A percentile compares a stretch with the other conserved stretches of the same genome.
Evolutionary conservation across 257 asterid species (phyloP).

Genomic region (Nicotiana undulata): DNA sequence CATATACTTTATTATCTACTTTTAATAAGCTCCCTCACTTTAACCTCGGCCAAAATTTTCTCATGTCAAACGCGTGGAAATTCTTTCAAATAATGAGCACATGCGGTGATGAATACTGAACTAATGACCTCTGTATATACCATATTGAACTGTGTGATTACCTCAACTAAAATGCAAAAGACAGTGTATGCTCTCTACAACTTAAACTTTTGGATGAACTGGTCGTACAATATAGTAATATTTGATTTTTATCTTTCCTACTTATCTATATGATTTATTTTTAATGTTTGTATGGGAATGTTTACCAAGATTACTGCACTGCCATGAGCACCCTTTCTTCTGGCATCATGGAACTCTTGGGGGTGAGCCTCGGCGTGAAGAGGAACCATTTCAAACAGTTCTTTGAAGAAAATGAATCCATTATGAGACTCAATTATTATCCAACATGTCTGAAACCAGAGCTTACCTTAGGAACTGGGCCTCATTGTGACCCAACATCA

Average conservation of each 20-base stretch:
- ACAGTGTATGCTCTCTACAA: neutral
- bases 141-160: neutral
- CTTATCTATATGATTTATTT: neutral
- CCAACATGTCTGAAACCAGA: constrained; percentile 13
- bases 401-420: constrained; percentile 7
- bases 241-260: neutral
- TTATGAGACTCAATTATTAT: constrained; percentile 11
- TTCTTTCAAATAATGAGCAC: too few relatives aligned
- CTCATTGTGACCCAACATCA: too few relatives aligned
- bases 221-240: too few relatives aligned
- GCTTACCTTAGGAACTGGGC: neutral
- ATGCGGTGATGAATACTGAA: too few relatives aligned
- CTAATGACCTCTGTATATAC: neutral
- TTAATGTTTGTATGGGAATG: neutral
- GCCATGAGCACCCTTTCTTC: neutral
- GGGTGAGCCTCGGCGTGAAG: constrained; percentile 2
- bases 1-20: too few relatives aligned
- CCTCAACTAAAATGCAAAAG: neutral
- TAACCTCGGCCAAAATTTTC: too few relatives aligned
- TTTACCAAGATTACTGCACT: constrained; percentile 13
- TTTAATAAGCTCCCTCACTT: too few relatives aligned
- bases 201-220: neutral
- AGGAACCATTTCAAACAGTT: constrained; percentile 4
- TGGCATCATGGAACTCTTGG: constrained; percentile 6
- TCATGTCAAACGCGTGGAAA: too few relatives aligned